Conservation (phyloP, 2,329 filamentous ascomycete genomes). For the Aureobasidium sp. region DNA sequence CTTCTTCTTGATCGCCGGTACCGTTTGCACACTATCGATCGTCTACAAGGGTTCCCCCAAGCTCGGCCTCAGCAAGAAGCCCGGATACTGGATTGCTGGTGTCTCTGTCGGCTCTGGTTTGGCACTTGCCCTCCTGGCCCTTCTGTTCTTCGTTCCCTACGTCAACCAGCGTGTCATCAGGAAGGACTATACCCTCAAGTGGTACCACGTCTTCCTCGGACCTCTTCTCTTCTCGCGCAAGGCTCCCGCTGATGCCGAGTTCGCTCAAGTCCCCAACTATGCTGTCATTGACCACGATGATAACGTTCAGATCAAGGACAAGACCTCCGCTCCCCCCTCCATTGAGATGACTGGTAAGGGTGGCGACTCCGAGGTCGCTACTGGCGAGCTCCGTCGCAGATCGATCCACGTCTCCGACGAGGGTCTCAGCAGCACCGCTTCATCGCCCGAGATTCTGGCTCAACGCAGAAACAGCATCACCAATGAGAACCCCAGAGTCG, state of each 20-base stretch:
- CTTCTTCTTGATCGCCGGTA: constrained; percentile 57
- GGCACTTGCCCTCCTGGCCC: constrained; percentile 45
- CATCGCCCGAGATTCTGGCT: not conserved
- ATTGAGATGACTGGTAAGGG: constrained; percentile 9
- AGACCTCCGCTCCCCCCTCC: not conserved
- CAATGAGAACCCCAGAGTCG: not conserved
- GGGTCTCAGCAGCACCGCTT: not conserved
- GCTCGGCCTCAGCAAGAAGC: constrained; percentile 50
- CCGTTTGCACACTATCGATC: constrained; percentile 64
- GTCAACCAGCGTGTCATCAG: constrained; percentile 35
- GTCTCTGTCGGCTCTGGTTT: constrained; percentile 50
- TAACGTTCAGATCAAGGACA: constrained; percentile 48
- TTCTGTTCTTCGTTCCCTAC: constrained; percentile 43
- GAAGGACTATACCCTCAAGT: constrained; percentile 34
- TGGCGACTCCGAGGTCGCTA: not conserved
- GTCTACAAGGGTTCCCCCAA: constrained; percentile 50
- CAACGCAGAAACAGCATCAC: constrained; percentile 11
- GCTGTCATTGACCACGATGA: constrained; percentile 76
- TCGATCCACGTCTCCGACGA: constrained; percentile 6
- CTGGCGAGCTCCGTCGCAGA: constrained; percentile 11
- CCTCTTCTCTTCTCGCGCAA: constrained; percentile 56
- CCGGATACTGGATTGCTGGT: constrained; percentile 51
- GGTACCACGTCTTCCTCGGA: constrained; percentile 37
- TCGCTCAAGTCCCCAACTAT: constrained; percentile 75
- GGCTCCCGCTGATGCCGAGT: constrained; percentile 56